Evolutionary conservation across 441 rosid genomes (phyloP).

Genomic region (Erysimum pusillum): DNA sequence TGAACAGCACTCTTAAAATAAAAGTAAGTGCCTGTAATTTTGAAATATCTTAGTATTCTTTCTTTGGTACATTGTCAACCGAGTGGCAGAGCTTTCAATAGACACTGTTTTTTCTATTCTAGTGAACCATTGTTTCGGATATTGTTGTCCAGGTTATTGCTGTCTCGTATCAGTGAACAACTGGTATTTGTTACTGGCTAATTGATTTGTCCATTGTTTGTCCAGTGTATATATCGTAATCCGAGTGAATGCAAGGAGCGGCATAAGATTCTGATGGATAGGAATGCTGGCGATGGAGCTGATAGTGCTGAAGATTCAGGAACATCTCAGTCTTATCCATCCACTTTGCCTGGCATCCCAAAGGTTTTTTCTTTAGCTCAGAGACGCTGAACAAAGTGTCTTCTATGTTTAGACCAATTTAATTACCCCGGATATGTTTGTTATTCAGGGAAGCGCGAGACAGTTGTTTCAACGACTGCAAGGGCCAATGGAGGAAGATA

Average conservation of each 20-base stretch:
- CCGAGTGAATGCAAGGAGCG: constrained; percentile 98
- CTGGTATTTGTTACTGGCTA: constrained; percentile 23
- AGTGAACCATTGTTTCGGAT: constrained; percentile 28
- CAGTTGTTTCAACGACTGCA: constrained; percentile 98
- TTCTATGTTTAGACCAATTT: constrained; percentile 46
- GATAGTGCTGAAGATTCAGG: constrained; percentile 99
- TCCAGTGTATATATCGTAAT: constrained; percentile 92
- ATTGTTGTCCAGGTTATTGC: constrained; percentile 10
- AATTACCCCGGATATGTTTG: constrained; percentile 41
- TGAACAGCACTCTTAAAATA: constrained; percentile 89
- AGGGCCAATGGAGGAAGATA: constrained; percentile 98
- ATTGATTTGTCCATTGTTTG: constrained; percentile 36
- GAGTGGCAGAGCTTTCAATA: constrained; percentile 25
- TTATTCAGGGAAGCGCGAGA: constrained; percentile 96
- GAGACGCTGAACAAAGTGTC: constrained; percentile 24
- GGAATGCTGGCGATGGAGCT: constrained; percentile 91
- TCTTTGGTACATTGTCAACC: constrained; percentile 11
- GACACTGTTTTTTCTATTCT: constrained; percentile 25
- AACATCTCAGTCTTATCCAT: constrained; percentile 97
- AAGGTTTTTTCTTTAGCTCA: constrained; percentile 61
- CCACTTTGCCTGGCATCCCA: constrained; percentile 99
- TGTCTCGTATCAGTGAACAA: constrained; percentile 21
- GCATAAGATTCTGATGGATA: constrained; percentile 92
- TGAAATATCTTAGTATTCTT: constrained; percentile 20
- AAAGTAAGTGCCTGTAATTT: constrained; percentile 63